phyloP scores from a whole-genome alignment of 176 grass and related monocot genomes.

The sorghum (Sorghum bicolor) region Sorghum_bicolor_NCBIv3 NC_012873.2:45425001-45425500 shows the following conservation, averaged over 20 bases:
- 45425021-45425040: no score
- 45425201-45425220: conserved; percentile 67
- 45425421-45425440: background rate
- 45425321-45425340: conserved; percentile 88
- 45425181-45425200: conserved; percentile 44
- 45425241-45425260: conserved; percentile 85
- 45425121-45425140: background rate
- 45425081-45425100: no score
- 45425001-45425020: no score
- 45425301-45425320: conserved; percentile 94
- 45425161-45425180: background rate
- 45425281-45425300: conserved; percentile 64
- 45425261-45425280: conserved; percentile 91
- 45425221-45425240: conserved; percentile 88
- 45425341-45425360: conserved; percentile 57
- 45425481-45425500: background rate
- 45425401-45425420: conserved; percentile 5
- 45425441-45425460: background rate
- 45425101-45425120: background rate
- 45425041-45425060: no score
- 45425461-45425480: conserved; percentile 14
- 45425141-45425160: conserved; percentile 12
- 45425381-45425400: conserved; percentile 58
- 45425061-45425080: no score
- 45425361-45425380: conserved; percentile 65